Evolutionary conservation across 2,329 filamentous ascomycete species (phyloP), one percentile per base, ranked within the genome.

Genomic region (Alternaria hordeiaustralica): DNA sequence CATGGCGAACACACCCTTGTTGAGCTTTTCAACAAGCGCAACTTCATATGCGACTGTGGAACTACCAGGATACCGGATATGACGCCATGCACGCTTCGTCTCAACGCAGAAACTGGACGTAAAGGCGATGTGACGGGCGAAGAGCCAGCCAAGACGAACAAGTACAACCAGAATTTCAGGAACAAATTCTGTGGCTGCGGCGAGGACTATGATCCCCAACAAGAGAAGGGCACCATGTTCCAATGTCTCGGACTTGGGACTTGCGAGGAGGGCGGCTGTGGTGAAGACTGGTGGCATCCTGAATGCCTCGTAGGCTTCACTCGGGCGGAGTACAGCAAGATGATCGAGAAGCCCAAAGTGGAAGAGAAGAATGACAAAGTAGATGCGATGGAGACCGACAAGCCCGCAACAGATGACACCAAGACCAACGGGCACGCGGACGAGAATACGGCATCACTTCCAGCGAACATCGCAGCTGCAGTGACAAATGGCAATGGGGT

Each of bases 201-300:
- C 28, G 91, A 94, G 74, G 89, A 94, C 63, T 99, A 99, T 77
- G 92, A 97, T 77, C 89, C 95, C 0, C 88, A 95, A 51, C 86
- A 92, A 76, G 94, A 99, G 78, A 96, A 95, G 72, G 95, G 95
- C 0, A 98, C 94, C 43, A 99, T 99, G 96, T 99, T 96, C 72
- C 96, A 99, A 79, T 99, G 96, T 76, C 80, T 98, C 3, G 95
- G 95, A 0, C 83, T 98, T 1, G 94, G 93, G 1, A 91, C 89
- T 0, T 85, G 87, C 12, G 91, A 95, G 69, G 90, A 90, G 1
- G 94, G 94, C 15, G 95, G 94, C 5, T 98, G 95, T 80, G 95
- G 95, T 12, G 95, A 98, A 82, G 95, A 98, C 76, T 98, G 95
- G 95, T 98, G 93, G 86, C 95, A 98, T 82, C 93, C 95, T 0